Base-by-base conservation (phyloP, 805 yeast species). In the Komagataella pseudopastoris region DNA sequence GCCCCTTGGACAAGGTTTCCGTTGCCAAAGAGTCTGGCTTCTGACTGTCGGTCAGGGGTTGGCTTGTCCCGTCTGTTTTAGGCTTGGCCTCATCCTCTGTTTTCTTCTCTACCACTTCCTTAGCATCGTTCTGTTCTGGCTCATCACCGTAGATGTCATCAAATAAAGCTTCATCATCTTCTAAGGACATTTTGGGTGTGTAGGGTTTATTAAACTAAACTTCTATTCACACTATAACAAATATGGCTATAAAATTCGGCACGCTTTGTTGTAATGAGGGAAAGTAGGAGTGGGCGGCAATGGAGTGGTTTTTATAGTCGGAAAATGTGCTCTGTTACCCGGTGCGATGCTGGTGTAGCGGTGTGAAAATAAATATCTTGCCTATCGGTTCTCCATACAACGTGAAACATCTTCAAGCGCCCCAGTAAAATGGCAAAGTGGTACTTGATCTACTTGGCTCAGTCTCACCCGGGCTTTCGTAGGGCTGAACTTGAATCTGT, bases 141-240 rank as follows among this genome's bases (percentile, higher is more conserved):
- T 30, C 45, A 45, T 45, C 49, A 22, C 23, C 18, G 45, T 51
- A 10, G 69, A 90, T 87, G 66, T 90, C 96, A 69, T 89, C 95
- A 68, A 90, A 90, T 66, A 86, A 83, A 61, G 88, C 91, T 66
- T 89, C 96, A 69, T 90, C 97, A 71, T 89, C 96, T 69, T 88
- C 96, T 55, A 84, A 77, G 54, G 84, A 77, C 85, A 81, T 81
- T 51, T 52, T 67, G 20, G 47, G 17, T n/a, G 23, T 23, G 18
- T 47, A 18, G 18, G 18, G 24, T 30, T 48, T 24, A 23, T 46
- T 16, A 23, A 17, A 17, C 48, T n/a, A 23, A 46, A 20, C 36
- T 46, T 18, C 16, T 39, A 22, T 46, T 44, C 45, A 24, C 16
- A 48, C 44, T 48, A 48, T 48, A 48, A 48, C 36, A 16, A 24